phyloP scores from a whole-genome alignment of 2,329 filamentous ascomycete genomes.

The Trichoderma sp. region DNA sequence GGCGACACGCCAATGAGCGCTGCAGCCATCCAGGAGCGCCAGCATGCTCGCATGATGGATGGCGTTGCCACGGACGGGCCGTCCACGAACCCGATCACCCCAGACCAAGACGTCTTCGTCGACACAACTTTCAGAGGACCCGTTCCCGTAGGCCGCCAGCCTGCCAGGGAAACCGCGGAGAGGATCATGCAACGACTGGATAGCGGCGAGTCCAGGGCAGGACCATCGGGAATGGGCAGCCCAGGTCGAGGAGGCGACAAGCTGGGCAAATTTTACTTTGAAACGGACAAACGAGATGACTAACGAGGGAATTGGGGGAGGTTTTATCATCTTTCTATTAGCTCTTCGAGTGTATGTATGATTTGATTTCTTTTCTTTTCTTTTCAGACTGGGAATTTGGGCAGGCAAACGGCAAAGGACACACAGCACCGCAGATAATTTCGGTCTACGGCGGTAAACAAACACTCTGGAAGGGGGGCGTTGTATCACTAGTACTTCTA shows the following conservation, averaged over 20 bases:
- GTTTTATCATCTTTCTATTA: not conserved
- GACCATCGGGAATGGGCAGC: constrained; percentile 41
- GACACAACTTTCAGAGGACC: constrained; percentile 64
- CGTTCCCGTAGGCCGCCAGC: constrained; percentile 41
- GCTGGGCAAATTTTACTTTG: constrained; percentile 61
- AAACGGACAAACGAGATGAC: constrained; percentile 41
- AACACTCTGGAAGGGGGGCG: not conserved
- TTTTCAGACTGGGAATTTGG: not conserved
- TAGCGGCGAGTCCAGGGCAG: constrained; percentile 44
- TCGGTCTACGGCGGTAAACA: not conserved
- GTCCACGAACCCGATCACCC: constrained; percentile 42
- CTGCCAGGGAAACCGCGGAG: constrained; percentile 57
- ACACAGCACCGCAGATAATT: not conserved
- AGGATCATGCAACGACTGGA: constrained; percentile 60
- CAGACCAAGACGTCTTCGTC: constrained; percentile 55
- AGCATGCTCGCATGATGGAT: constrained; percentile 65
- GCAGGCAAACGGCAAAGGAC: not conserved
- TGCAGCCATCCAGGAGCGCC: constrained; percentile 49
- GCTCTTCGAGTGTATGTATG: not conserved
- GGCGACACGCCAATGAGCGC: constrained; percentile 46
- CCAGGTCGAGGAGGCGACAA: constrained; percentile 45
- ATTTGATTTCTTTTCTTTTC: not conserved
- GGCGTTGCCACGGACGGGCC: constrained; percentile 60
- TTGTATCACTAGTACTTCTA: not conserved
- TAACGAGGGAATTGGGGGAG: not conserved